Percentiles rank a stretch among this genome's conserved stretches.
Evolutionary conservation across 768 basidiomycete genomes (phyloP).

Genomic region (Tylopilus cervinicoccineus): DNA sequence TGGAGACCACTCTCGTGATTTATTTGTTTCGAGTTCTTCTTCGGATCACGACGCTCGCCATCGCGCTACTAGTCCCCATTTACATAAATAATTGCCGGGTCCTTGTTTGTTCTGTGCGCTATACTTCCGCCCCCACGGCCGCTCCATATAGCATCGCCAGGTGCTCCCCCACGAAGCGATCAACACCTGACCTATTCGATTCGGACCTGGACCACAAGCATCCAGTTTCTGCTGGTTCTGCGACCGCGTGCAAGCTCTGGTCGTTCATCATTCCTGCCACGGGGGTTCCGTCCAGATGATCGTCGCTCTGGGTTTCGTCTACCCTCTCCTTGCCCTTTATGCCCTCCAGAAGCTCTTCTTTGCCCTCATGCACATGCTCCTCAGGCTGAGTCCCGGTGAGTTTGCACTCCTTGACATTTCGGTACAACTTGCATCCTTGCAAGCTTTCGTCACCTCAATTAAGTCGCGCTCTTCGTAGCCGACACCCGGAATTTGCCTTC

Average conservation of each 20-base stretch:
- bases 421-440: not conserved
- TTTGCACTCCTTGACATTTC: not conserved
- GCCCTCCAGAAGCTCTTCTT: slow-evolving; percentile 12
- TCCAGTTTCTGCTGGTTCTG: not conserved
- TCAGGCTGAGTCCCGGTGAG: slow-evolving; percentile 11
- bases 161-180: not conserved
- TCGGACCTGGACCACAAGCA: not conserved
- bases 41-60: not conserved
- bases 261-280: not conserved
- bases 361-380: slow-evolving; percentile 2
- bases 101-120: not conserved
- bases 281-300: slow-evolving; percentile 21
- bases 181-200: not conserved
- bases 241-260: not conserved
- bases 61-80: too few relatives aligned
- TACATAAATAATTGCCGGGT: not conserved
- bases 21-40: not conserved
- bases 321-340: slow-evolving; percentile 18
- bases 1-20: too few relatives aligned
- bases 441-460: not conserved
- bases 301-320: slow-evolving; percentile 21
- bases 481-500: not conserved
- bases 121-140: not conserved
- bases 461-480: not conserved
- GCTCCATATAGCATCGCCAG: not conserved